Conservation (phyloP, 768 basidiomycete species). For the Sarcodon sp. region DNA sequence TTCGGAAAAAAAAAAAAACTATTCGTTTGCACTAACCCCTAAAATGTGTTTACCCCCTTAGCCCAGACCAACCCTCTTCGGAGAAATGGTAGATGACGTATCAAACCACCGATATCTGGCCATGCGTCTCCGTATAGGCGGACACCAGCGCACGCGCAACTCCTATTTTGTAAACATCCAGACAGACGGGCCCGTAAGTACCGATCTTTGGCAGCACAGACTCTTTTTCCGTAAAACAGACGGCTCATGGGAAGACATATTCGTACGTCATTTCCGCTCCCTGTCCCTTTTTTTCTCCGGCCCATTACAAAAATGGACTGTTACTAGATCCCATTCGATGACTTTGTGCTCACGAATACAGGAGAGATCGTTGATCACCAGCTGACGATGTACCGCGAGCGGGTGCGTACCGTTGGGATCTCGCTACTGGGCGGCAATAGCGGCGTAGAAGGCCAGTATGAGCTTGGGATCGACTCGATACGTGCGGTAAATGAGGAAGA, state of each 20-base stretch:
- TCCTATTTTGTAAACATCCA: conserved; percentile 94
- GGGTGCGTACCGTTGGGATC: conserved; percentile 73
- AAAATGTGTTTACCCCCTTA: conserved; percentile 13
- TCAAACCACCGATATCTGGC: conserved; percentile 72
- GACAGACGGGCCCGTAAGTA: conserved; percentile 68
- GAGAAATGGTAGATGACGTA: conserved; percentile 75
- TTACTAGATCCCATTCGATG: conserved; percentile 65
- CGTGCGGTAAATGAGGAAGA: conserved; percentile 73
- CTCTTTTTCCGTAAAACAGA: conserved; percentile 63
- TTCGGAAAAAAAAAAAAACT: conserved; percentile 15
- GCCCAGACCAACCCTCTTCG: conserved; percentile 76
- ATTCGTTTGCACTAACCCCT: neutral
- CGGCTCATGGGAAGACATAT: conserved; percentile 71
- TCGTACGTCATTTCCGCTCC: conserved; percentile 32
- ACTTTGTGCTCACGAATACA: conserved; percentile 62
- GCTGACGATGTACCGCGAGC: conserved; percentile 64
- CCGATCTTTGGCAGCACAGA: conserved; percentile 91
- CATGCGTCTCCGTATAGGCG: conserved; percentile 65
- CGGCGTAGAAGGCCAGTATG: conserved; percentile 60
- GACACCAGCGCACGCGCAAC: conserved; percentile 61
- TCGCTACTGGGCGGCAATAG: conserved; percentile 81
- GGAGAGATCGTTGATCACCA: conserved; percentile 61
- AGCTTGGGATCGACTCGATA: conserved; percentile 74
- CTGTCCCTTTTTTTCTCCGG: conserved; percentile 5
- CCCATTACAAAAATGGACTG: neutral